Evolutionary conservation across 148 eudicot species (phyloP), one percentile per base, ranked within the genome.

Genomic region (Camellia lanceoleosa): DNA sequence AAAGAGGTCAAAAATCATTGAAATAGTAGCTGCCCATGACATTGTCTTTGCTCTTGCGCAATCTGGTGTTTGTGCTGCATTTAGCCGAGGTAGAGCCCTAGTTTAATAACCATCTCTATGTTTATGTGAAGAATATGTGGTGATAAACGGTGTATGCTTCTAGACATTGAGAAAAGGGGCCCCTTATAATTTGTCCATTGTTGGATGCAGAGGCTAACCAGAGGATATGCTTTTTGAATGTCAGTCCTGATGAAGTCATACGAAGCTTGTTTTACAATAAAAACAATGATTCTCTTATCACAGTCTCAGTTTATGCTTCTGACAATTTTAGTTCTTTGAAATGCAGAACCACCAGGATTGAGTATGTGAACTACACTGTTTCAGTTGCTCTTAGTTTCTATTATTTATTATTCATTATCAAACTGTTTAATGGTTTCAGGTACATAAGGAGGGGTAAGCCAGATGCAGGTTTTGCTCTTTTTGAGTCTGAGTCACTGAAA

Each of bases 211-310:
- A 93, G 85, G 87, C 93, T 73, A 95, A 93, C 69, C 84, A 93
- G 92, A 87, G 93, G 88, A 92, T 95, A 87, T 95, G 98, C 89
- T 95, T 90, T 84, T 81, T 95, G 86, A 95, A 95, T 84, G 86
- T 93, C 79, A 85, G 95, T 81, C 89, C 92, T 4, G 98, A 95
- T 76, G 97, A 95, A 90, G 98, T 95, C 38, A 93, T 95, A 65
- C 84, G 98, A 81, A 95, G 98, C 89, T 86, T 95, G 89, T 95
- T 95, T 87, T 95, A 95, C 89, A 95, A 95, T 83, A 95, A 95
- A 83, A 95, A 93, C 82, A 95, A 93, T 72, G 97, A 95, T 86
- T 95, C 98, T 9, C 93, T 95, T 38, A 95, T 95, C 85, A 95
- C 98, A 19, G 98, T 95, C 82, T 95, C 98, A 16, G 97, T 95